Evolutionary conservation across 352 stramenopile genomes (phyloP), one percentile per base, ranked within the genome.

Genomic region (Phytophthora rubi): DNA sequence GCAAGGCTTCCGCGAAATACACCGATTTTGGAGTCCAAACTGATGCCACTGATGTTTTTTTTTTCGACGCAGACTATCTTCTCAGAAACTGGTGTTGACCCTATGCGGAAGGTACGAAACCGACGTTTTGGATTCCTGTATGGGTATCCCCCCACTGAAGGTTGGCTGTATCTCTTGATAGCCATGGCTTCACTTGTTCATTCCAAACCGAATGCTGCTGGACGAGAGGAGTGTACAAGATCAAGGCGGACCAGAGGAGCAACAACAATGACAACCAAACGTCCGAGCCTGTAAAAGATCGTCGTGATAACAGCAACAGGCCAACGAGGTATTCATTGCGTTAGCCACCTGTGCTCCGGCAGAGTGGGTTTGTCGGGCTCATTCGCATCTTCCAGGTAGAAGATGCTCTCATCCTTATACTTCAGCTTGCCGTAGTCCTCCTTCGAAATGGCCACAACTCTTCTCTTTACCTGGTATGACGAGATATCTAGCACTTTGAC

Each of bases 181-280:
- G 76, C 81, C 86, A 60, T 95, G 87, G 87, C 79, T 93, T 52
- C 81, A 93, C 45, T 49, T 95, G 47, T 95, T 95, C 57, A 83
- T 95, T 51, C 82, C 83, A 13, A 82, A 88, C 8, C 75, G 87
- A 26, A 83, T 95, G 68, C 55, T 78, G 1, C 62, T 92, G 35
- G 73, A 92, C 37, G 82, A 89, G 53, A 54, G 15, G 42, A 54
- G 65, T 33, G 9, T 52, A 15, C 54, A 42, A 33, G 60, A 65
- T 52, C 39, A 81, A 64, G 57, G 65, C 9, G 49, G 54, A 15
- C 30, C 23, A 62, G n/a, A 53, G 47, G 48, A 60, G n/a, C 49
- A 52, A 15, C 26, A 53, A 37, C 18, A 55, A 26, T 73, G 15
- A 68, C 9, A 0, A 18, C 3, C n/a, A 35, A 15, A 32, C 26